Base-by-base conservation (phyloP, 1,284 basidiomycete genomes). In the Malassezia equina region DNA sequence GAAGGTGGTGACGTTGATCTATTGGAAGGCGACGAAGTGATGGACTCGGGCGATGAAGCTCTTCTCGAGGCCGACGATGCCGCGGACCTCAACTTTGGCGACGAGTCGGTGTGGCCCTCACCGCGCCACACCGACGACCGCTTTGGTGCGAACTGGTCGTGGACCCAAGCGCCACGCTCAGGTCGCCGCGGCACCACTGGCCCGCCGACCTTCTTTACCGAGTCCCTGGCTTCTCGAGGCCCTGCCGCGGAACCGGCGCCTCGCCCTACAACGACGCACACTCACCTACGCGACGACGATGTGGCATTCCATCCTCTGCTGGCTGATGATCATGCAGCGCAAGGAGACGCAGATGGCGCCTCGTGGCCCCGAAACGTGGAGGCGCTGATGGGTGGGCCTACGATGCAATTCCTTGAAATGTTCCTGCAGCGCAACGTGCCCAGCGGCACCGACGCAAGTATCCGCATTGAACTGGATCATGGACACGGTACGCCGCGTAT, bases 341-440 rank as follows among this genome's bases (percentile, higher is more conserved):
- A 59, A 31, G 62, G 52, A 41, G 47, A 32, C 25, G 46, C 23
- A 47, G 50, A 33, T 28, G 47, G 39, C 47, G 33, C 12, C 33
- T 46, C 27, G 12, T 64, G 63, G 61, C 52, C 88, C 23, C 84
- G 87, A 50, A 84, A 84, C 23, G 83, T 94, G 33, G 85, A 90
- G 64, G 83, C 86, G 48, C 81, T 89, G 48, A 84, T 90, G 50
- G 88, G 86, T 0, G 84, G 82, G 13, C 84, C 86, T 24, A 86
- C 87, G 12, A 79, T 86, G 23, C 87, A 90, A 65, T 78, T 91
- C 52, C 82, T 93, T 63, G 86, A 91, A 60, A 85, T 86, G 57
- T 80, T 90, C 40, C 67, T 75, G 42, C 65, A 66, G 48, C 82
- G 67, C n/a, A 61, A 56, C 44, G 62, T 62, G 36, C 57, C 53